Evolutionary conservation across 148 eudicot species (phyloP).

Genomic region (Tetragonia tetragonoides): DNA sequence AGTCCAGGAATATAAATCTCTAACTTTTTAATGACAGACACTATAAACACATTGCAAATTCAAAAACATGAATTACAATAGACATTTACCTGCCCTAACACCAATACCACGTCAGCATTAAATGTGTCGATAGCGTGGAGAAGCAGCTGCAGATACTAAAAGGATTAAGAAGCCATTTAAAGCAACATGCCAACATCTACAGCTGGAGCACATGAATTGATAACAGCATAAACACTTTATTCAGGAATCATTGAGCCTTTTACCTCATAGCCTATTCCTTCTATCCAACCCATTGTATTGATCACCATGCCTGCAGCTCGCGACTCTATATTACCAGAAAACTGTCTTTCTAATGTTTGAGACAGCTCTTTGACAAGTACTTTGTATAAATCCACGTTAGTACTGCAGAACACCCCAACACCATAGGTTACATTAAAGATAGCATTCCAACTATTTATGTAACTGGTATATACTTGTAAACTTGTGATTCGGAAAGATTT

Average conservation of each 20-base stretch:
- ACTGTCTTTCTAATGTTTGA: constrained; percentile 73
- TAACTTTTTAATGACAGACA: background rate
- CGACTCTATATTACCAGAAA: constrained; percentile 81
- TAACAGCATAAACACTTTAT: constrained; percentile 2
- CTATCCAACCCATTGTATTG: constrained; percentile 99
- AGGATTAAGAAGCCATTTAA: background rate
- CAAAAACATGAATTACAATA: constrained; percentile 1
- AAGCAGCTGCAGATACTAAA: constrained; percentile 62
- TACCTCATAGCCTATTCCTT: constrained; percentile 91
- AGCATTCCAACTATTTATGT: background rate
- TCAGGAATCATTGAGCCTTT: background rate
- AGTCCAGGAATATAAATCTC: background rate
- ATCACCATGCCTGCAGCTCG: constrained; percentile 97
- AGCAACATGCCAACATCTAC: constrained; percentile 5
- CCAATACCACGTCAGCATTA: constrained; percentile 81
- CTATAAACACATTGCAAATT: background rate
- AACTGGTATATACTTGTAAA: background rate
- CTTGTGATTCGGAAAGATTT: background rate
- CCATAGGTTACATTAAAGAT: background rate
- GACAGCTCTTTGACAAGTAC: constrained; percentile 84
- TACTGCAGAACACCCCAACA: constrained; percentile 43
- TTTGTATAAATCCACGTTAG: constrained; percentile 75
- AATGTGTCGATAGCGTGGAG: constrained; percentile 88
- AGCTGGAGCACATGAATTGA: constrained; percentile 3
- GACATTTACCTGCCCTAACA: constrained; percentile 80